phyloP scores from a whole-genome alignment of 768 basidiomycete genomes.

The Podaxis carcinomalis region DNA sequence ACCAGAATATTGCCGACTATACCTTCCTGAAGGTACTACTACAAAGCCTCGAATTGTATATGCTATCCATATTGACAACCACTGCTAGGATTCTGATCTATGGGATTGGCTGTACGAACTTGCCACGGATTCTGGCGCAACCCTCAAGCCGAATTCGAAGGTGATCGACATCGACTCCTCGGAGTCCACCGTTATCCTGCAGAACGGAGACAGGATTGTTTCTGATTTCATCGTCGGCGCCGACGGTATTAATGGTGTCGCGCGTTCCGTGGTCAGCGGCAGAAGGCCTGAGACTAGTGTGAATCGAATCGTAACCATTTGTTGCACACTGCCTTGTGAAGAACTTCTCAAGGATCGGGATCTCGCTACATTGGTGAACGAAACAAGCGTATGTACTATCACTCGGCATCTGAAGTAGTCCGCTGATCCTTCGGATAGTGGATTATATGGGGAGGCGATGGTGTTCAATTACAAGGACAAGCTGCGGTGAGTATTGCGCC shows the following conservation, averaged over 20 bases:
- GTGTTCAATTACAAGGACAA: slow-evolving; percentile 5
- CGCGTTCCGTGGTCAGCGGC: slow-evolving; percentile 30
- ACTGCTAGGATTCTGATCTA: slow-evolving; percentile 46
- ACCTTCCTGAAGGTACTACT: slow-evolving; percentile 36
- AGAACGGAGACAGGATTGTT: slow-evolving; percentile 36
- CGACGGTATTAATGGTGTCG: slow-evolving; percentile 45
- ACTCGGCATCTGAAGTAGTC: neutral
- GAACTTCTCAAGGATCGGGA: slow-evolving; percentile 29
- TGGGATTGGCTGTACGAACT: slow-evolving; percentile 42
- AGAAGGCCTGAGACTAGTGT: slow-evolving; percentile 3
- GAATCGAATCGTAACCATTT: slow-evolving; percentile 12
- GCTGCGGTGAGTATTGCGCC: neutral
- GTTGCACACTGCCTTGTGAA: slow-evolving; percentile 28
- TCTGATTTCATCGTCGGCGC: slow-evolving; percentile 59
- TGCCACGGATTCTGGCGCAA: slow-evolving; percentile 43
- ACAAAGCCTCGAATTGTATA: neutral
- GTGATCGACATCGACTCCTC: slow-evolving; percentile 28
- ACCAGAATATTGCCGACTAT: slow-evolving; percentile 34
- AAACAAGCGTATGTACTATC: slow-evolving; percentile 24
- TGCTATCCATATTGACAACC: neutral
- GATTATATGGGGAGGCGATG: slow-evolving; percentile 30
- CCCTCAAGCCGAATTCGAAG: slow-evolving; percentile 35
- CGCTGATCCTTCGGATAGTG: slow-evolving; percentile 20
- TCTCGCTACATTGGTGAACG: slow-evolving; percentile 22
- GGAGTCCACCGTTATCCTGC: slow-evolving; percentile 31